phyloP scores from a whole-genome alignment of 2,329 filamentous ascomycete genomes.

The Aspergillus sp. region DNA sequence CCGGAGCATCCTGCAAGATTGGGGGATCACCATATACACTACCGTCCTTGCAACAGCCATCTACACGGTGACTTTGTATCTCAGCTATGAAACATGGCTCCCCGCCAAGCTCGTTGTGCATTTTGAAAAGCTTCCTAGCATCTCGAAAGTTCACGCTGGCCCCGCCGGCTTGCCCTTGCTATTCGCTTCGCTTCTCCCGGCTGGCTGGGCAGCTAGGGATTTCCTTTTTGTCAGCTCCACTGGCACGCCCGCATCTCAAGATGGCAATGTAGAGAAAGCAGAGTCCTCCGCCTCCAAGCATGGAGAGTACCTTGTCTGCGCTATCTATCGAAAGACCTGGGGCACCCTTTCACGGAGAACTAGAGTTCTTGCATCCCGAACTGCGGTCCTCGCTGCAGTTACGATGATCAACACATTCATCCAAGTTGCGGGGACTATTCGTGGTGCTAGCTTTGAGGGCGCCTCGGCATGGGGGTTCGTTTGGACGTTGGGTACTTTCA shows the following conservation, averaged over 20 bases:
- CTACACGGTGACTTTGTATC: constrained; percentile 71
- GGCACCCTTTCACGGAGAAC: constrained; percentile 61
- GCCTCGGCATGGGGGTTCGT: constrained; percentile 71
- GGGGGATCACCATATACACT: constrained; percentile 62
- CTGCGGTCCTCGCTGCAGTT: constrained; percentile 49
- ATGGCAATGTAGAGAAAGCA: constrained; percentile 44
- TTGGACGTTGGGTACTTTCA: constrained; percentile 61
- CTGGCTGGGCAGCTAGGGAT: constrained; percentile 69
- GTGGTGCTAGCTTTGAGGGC: constrained; percentile 68
- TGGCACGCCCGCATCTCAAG: constrained; percentile 41
- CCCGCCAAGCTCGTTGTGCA: constrained; percentile 71
- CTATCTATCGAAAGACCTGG: constrained; percentile 59
- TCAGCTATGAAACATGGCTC: constrained; percentile 68
- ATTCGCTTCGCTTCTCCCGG: constrained; percentile 59
- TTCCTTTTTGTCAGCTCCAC: constrained; percentile 70
- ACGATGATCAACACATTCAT: constrained; percentile 59
- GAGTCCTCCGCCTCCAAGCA: constrained; percentile 64
- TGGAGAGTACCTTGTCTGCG: constrained; percentile 68
- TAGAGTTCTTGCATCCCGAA: constrained; percentile 65
- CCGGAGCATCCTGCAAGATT: constrained; percentile 65
- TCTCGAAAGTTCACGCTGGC: constrained; percentile 67
- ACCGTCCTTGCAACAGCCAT: constrained; percentile 68
- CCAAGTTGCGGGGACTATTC: constrained; percentile 65
- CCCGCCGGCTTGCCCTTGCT: constrained; percentile 51
- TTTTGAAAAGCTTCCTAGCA: constrained; percentile 69